Percentiles rank a stretch among this genome's conserved stretches.
Conservation (phyloP, 257 asterid species). For the Nicotiana undulata region DNA sequence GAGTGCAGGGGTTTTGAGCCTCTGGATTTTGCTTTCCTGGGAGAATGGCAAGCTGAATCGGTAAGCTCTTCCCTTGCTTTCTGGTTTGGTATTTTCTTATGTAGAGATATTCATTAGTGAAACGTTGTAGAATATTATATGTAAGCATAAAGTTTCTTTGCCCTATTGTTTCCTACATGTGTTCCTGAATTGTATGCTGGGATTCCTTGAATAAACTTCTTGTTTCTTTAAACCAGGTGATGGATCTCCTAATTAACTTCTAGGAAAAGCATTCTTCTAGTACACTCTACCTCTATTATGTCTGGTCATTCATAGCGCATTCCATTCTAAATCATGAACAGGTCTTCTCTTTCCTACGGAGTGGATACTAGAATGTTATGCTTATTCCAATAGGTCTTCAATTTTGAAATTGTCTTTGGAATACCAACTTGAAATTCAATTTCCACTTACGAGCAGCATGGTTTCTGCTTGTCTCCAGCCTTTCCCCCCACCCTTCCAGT, state of each 20-base stretch:
- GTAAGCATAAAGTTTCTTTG: not conserved
- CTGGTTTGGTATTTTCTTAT: not conserved
- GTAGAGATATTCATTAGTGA: too few relatives aligned
- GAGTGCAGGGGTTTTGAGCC: slow-evolving; percentile 82
- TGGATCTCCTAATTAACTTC: not conserved
- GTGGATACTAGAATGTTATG: not conserved
- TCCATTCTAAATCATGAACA: not conserved
- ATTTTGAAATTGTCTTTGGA: not conserved
- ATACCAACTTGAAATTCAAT: not conserved
- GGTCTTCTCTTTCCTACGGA: not conserved
- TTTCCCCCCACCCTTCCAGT: not conserved
- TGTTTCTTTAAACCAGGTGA: not conserved
- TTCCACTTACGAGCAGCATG: not conserved
- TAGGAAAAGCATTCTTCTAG: not conserved
- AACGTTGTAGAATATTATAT: not conserved
- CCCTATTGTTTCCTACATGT: not conserved
- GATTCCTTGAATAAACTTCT: not conserved
- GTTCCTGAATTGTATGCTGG: not conserved
- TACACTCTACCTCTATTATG: not conserved
- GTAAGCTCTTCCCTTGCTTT: slow-evolving; percentile 36
- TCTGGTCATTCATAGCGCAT: not conserved
- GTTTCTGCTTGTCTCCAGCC: not conserved
- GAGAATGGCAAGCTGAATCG: slow-evolving; percentile 80
- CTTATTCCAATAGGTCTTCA: not conserved
- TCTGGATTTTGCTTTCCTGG: slow-evolving; percentile 58